Evolutionary conservation across 2,329 filamentous ascomycete genomes (phyloP), one percentile per base, ranked within the genome.

Genomic region (Rutstroemia sydowiana): DNA sequence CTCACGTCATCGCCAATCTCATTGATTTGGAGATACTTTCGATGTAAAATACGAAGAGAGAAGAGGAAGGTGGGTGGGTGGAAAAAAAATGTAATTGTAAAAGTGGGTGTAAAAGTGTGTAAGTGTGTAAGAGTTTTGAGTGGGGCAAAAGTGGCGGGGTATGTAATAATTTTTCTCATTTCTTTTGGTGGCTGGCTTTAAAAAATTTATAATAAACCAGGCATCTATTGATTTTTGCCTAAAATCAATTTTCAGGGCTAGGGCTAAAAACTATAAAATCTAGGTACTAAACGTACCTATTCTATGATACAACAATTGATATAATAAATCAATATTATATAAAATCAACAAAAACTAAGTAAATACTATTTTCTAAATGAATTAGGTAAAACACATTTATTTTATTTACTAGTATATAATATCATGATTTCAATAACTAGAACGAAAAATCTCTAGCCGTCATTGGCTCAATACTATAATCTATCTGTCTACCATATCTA

Each of bases 1-100:
- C n/a, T n/a, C n/a, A n/a, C n/a, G n/a, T n/a, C n/a, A n/a, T n/a
- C n/a, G n/a, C n/a, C n/a, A n/a, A n/a, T n/a, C n/a, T n/a, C n/a
- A n/a, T n/a, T n/a, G 59, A 26, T 55, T 49, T 40, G 42, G 49
- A 50, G 51, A 54, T 57, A 48, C 56, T 61, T 61, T 61, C 55
- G 55, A 59, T 57, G 45, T 52, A 45, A 45, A 56, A 53, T 34
- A 41, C 54, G 48, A 45, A 20, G 53, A 54, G 45, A 45, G 52
- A 32, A 49, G 21, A 43, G 31, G 48, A 28, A 26, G 41, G 18
- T 37, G 48, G 32, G 34, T 45, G 26, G 18, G 23, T 41, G 36
- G 23, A 21, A 18, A 41, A 48, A 26, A n/a, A n/a, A n/a, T n/a
- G n/a, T n/a, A n/a, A 26, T 8, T 26, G 23, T 26, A 26, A 26